Evolutionary conservation across 2,329 filamentous ascomycete species (phyloP).

Genomic region (Coniochaeta sp.): DNA sequence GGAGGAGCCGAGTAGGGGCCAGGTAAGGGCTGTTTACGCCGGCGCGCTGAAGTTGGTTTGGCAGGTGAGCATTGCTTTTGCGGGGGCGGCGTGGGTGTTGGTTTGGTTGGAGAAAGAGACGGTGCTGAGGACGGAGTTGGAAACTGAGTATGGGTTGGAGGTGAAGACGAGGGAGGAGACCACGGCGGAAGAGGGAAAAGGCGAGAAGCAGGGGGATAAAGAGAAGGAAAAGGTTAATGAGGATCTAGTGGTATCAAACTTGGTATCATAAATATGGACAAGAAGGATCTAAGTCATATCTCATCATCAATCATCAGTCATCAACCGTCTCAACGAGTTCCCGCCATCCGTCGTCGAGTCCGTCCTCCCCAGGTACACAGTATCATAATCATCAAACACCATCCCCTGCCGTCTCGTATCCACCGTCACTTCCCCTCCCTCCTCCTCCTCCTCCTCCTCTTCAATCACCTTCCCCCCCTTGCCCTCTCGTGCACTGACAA

Average conservation of each 20-base stretch:
- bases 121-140: constrained; percentile 12
- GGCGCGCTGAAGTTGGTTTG: constrained; percentile 12
- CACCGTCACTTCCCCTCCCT: not conserved
- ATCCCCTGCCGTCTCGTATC: not conserved
- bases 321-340: not conserved
- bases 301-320: not conserved
- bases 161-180: too few relatives aligned
- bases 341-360: not conserved
- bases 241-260: not conserved
- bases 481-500: not conserved
- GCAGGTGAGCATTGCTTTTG: constrained; percentile 18
- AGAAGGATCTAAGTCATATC: not conserved
- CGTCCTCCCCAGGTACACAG: not conserved
- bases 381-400: not conserved
- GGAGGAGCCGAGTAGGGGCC: not conserved
- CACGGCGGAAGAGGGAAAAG: too few relatives aligned
- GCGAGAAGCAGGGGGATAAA: not conserved
- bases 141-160: constrained; percentile 17
- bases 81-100: constrained; percentile 13
- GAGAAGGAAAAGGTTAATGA: not conserved
- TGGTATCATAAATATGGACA: not conserved
- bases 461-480: not conserved
- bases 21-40: constrained; percentile 15
- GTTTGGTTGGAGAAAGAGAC: constrained; percentile 14
- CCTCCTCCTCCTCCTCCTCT: not conserved